A percentile compares a stretch with the other conserved stretches of the same genome.
These are phyloP conservation scores for Mariannaea sp. DNA, from an alignment of 2,329 filamentous ascomycete species.

Conservation along the genomic window DNA sequence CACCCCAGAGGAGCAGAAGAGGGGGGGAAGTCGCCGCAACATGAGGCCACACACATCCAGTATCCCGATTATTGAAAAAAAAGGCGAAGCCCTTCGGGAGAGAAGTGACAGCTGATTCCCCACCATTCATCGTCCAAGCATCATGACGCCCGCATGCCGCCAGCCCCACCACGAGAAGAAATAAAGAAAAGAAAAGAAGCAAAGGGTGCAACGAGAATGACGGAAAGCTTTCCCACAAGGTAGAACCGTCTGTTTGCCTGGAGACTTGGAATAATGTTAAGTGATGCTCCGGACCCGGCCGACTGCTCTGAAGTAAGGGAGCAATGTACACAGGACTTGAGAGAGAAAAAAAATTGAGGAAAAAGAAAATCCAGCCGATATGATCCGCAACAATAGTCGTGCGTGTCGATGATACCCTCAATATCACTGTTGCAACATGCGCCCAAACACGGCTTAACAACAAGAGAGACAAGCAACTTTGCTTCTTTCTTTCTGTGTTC, in stretches of 20 bases:
- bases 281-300: conserved; percentile 11
- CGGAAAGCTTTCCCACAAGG: conserved; percentile 3
- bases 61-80: neutral
- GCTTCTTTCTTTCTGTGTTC: conserved; percentile 1
- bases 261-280: neutral
- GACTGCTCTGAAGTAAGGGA: too few relatives aligned
- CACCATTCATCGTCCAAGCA: conserved; percentile 21
- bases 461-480: conserved; percentile 13
- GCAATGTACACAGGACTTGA: too few relatives aligned
- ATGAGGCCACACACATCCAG: conserved; percentile 23
- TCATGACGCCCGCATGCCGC: conserved; percentile 21
- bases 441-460: neutral
- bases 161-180: conserved; percentile 11
- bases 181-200: neutral
- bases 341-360: neutral
- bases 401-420: neutral
- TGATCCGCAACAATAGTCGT: neutral
- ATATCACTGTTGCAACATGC: neutral
- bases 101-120: conserved; percentile 31
- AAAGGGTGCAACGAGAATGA: neutral
- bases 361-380: neutral
- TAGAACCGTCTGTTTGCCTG: conserved; percentile 19
- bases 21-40: conserved; percentile 14
- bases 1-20: conserved; percentile 11
- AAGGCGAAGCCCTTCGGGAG: neutral